A percentile compares a stretch with the other conserved stretches of the same genome.
Conservation (phyloP, 1,284 basidiomycete species). For the Neotropicomus parvogracilis region DNA sequence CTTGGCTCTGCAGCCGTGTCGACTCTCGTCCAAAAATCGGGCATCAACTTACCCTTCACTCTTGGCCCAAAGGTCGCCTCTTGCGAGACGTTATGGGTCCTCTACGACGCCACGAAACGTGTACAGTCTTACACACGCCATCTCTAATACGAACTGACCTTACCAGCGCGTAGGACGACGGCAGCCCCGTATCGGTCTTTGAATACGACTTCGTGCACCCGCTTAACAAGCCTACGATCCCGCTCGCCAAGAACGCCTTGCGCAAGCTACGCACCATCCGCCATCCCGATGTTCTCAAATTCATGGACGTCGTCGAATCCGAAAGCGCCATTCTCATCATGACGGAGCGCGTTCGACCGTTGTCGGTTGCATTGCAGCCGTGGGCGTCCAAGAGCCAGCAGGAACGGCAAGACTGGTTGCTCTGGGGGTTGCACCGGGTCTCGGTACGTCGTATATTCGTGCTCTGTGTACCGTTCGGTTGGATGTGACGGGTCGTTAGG, state of each 20-base stretch:
- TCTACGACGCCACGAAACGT: constrained; percentile 86
- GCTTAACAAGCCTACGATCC: constrained; percentile 55
- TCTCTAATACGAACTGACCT: constrained; percentile 20
- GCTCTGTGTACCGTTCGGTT: not conserved
- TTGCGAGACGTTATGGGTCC: constrained; percentile 78
- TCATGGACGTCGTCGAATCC: constrained; percentile 90
- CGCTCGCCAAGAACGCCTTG: constrained; percentile 87
- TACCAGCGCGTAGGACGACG: constrained; percentile 71
- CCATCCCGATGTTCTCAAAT: constrained; percentile 94
- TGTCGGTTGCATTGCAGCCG: constrained; percentile 62
- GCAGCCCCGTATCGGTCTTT: constrained; percentile 80
- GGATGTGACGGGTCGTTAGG: constrained; percentile 42
- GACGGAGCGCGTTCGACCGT: constrained; percentile 86
- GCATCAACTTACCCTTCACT: constrained; percentile 84
- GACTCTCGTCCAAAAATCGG: constrained; percentile 84
- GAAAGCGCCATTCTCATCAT: constrained; percentile 88
- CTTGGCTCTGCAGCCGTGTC: constrained; percentile 86
- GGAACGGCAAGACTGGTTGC: constrained; percentile 81
- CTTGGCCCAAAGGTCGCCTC: constrained; percentile 74
- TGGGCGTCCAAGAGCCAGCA: constrained; percentile 62
- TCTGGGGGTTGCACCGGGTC: constrained; percentile 92
- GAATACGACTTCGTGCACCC: constrained; percentile 77
- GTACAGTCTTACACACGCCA: constrained; percentile 42
- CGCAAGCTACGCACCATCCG: constrained; percentile 88
- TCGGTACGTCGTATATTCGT: constrained; percentile 51